phyloP scores from a whole-genome alignment of 2,329 filamentous ascomycete genomes.

The Volutella citrinella region DNA sequence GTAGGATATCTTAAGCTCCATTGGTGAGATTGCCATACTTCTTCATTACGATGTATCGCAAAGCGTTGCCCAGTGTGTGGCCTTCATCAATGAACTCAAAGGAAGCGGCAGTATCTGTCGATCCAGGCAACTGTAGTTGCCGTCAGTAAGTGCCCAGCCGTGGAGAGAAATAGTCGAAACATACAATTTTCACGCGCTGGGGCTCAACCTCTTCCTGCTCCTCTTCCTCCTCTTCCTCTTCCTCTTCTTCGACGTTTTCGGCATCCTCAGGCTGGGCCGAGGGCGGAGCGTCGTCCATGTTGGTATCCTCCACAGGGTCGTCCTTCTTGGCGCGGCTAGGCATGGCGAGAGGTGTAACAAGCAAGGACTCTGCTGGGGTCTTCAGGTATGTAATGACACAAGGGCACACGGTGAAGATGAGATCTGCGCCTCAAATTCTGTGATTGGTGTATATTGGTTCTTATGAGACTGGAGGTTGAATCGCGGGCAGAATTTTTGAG shows the following conservation, averaged over 20 bases:
- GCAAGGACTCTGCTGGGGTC: neutral
- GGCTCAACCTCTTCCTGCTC: constrained; percentile 46
- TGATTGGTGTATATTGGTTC: too few relatives aligned
- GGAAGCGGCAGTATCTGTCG: constrained; percentile 82
- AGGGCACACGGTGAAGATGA: too few relatives aligned
- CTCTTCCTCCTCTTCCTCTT: constrained; percentile 41
- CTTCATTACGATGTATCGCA: constrained; percentile 97
- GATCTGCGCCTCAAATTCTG: too few relatives aligned
- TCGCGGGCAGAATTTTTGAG: too few relatives aligned
- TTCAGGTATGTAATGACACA: too few relatives aligned
- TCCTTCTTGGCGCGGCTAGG: constrained; percentile 38
- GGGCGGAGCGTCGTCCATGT: constrained; percentile 45
- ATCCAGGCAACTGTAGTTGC: constrained; percentile 68
- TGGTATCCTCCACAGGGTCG: constrained; percentile 31
- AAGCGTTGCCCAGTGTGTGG: constrained; percentile 90
- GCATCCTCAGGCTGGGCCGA: constrained; percentile 33
- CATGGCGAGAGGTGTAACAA: constrained; percentile 27
- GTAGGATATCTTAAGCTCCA: too few relatives aligned
- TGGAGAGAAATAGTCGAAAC: constrained; percentile 17
- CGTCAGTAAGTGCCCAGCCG: constrained; percentile 11
- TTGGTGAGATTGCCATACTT: too few relatives aligned
- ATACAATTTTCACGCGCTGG: constrained; percentile 62
- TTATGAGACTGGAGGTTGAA: too few relatives aligned
- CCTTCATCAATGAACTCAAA: constrained; percentile 95
- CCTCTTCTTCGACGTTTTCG: constrained; percentile 35